Evolutionary conservation across 257 asterid genomes (phyloP).

Genomic region (Gentiana dahurica): DNA sequence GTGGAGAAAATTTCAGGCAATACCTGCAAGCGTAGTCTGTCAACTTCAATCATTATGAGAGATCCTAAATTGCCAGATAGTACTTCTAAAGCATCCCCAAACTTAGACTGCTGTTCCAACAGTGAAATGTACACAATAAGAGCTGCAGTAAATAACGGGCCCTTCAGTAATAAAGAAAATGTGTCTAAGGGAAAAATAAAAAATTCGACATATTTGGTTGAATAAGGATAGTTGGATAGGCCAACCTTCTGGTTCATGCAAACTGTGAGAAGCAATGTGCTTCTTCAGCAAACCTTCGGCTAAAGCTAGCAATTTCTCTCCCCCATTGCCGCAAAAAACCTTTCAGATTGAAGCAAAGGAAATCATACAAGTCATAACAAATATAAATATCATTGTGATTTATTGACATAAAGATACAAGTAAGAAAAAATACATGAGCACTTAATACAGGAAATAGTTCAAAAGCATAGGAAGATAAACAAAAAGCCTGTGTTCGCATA

Average conservation of each 20-base stretch:
- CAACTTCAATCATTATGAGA: conserved; percentile 88
- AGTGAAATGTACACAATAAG: conserved; percentile 75
- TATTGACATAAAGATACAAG: background rate
- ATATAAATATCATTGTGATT: background rate
- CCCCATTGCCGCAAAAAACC: conserved; percentile 85
- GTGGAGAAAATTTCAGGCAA: conserved; percentile 21
- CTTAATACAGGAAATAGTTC: too few species aligned
- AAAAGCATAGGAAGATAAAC: too few species aligned
- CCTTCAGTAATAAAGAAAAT: conserved; percentile 22
- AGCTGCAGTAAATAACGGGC: conserved; percentile 54
- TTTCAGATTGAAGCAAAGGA: conserved; percentile 22
- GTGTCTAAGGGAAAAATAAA: conserved; percentile 4
- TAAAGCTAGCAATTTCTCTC: conserved; percentile 58
- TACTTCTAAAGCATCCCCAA: conserved; percentile 71
- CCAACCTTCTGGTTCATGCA: conserved; percentile 95
- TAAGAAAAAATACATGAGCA: background rate
- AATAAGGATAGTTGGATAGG: conserved; percentile 13
- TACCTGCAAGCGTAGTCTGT: conserved; percentile 88
- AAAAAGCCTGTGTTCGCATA: too few species aligned
- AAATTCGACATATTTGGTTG: background rate
- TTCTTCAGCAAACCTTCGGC: conserved; percentile 97
- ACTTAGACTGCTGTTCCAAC: conserved; percentile 84
- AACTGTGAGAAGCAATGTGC: conserved; percentile 81
- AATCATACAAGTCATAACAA: conserved; percentile 12
- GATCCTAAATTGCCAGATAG: conserved; percentile 87